A percentile compares a stretch with the other conserved stretches of the same genome.
These are phyloP conservation scores for Artomyces pyxidatus DNA, from an alignment of 768 basidiomycete species.

Conservation along the genomic window DNA sequence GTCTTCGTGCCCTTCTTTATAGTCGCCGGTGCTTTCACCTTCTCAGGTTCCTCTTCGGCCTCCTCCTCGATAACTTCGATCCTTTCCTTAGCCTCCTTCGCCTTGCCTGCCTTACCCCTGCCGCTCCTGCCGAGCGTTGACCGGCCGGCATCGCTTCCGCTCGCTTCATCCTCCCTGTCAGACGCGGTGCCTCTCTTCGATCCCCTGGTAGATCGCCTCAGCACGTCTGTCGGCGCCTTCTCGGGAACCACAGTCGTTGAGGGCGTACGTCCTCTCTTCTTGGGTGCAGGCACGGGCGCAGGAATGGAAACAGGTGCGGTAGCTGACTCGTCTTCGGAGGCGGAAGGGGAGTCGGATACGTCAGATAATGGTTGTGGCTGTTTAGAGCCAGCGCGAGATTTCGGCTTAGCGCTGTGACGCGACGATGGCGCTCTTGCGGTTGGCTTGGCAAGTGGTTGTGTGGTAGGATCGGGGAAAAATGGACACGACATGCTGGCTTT, in stretches of 20 bases:
- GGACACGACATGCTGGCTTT: constrained; percentile 37
- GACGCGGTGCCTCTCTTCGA: constrained; percentile 4
- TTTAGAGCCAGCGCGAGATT: constrained; percentile 11
- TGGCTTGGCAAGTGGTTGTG: constrained; percentile 17
- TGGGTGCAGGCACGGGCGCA: constrained; percentile 3
- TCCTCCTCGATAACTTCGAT: constrained; percentile 24
- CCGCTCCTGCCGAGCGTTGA: constrained; percentile 15
- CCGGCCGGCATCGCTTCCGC: constrained; percentile 20
- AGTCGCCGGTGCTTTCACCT: constrained; percentile 18
- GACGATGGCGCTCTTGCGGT: constrained; percentile 15
- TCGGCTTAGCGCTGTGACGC: constrained; percentile 22
- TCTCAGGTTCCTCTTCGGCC: constrained; percentile 21
- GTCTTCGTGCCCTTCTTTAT: constrained; percentile 21
- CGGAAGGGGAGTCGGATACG: constrained; percentile 6
- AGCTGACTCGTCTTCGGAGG: constrained; percentile 9
- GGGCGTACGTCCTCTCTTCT: constrained; percentile 8
- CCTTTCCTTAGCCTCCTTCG: constrained; percentile 16
- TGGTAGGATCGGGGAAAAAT: constrained; percentile 28
- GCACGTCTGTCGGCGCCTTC: constrained; percentile 5
- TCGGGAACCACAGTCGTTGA: background rate
- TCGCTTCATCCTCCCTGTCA: constrained; percentile 17
- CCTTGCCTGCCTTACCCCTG: constrained; percentile 18
- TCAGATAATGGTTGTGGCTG: constrained; percentile 7
- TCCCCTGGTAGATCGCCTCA: constrained; percentile 16
- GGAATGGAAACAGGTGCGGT: background rate